phyloP scores from a whole-genome alignment of 345 rosid genomes.

The Citrus cavaleriei region DNA sequence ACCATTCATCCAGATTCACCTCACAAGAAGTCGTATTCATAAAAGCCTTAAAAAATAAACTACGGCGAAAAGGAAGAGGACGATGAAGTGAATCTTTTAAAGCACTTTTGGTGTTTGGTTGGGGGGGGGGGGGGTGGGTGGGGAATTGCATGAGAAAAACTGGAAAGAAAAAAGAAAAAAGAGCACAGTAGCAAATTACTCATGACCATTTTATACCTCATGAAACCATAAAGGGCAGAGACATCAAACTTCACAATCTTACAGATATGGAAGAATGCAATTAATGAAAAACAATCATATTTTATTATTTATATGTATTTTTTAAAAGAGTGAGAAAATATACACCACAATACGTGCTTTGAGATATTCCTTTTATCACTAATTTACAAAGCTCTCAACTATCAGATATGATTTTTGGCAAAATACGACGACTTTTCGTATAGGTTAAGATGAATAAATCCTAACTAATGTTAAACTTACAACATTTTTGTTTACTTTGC shows the following conservation, averaged over 20 bases:
- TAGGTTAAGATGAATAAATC: conserved; percentile 12
- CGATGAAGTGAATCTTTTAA: not conserved
- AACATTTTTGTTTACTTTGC: conserved; percentile 1
- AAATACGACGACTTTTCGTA: not conserved
- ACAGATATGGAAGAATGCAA: not conserved
- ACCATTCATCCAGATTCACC: not conserved
- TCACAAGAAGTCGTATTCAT: no score
- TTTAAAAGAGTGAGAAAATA: not conserved
- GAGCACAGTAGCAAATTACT: no score
- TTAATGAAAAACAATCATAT: not conserved
- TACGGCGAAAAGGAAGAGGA: not conserved
- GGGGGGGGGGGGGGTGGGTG: not conserved
- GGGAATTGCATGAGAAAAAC: no score
- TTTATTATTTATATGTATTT: not conserved
- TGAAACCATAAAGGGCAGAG: no score
- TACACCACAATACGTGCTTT: not conserved
- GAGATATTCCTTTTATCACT: not conserved
- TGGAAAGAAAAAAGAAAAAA: no score
- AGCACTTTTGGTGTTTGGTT: rapidly evolving
- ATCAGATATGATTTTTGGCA: not conserved
- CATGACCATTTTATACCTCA: no score
- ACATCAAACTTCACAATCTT: not conserved
- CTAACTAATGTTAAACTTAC: not conserved
- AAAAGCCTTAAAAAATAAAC: no score
- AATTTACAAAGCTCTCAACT: not conserved